These are phyloP conservation scores for Coniferiporia weirii DNA, from an alignment of 1,284 basidiomycete species.

Conservation along the genomic window DNA sequence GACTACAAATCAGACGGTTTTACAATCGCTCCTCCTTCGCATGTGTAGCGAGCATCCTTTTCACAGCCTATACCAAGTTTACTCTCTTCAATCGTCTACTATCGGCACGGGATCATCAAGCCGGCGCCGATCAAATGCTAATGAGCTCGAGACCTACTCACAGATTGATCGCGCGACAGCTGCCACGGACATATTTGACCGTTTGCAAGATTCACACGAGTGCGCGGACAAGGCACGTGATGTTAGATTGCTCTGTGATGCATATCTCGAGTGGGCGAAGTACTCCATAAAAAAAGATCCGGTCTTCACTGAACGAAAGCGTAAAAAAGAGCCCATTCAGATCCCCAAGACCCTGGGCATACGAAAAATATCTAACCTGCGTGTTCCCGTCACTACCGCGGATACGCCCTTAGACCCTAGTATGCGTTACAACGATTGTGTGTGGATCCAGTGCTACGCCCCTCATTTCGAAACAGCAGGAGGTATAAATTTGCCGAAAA, in stretches of 20 bases:
- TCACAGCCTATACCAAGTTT: slow-evolving; percentile 89
- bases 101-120: slow-evolving; percentile 6
- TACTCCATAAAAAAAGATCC: slow-evolving; percentile 41
- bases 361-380: slow-evolving; percentile 46
- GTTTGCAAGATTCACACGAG: slow-evolving; percentile 41
- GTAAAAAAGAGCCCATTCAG: slow-evolving; percentile 24
- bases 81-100: slow-evolving; percentile 53
- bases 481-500: slow-evolving; percentile 83
- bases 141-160: slow-evolving; percentile 30
- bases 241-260: slow-evolving; percentile 66
- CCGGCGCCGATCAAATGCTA: slow-evolving; percentile 25
- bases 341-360: slow-evolving; percentile 44
- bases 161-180: slow-evolving; percentile 60
- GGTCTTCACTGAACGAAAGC: slow-evolving; percentile 20
- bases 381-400: slow-evolving; percentile 78
- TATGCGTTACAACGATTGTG: slow-evolving; percentile 59
- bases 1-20: slow-evolving; percentile 52
- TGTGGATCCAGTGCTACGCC: slow-evolving; percentile 65
- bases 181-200: slow-evolving; percentile 64
- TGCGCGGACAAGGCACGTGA: slow-evolving; percentile 43
- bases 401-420: slow-evolving; percentile 70
- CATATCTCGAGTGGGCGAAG: slow-evolving; percentile 80
- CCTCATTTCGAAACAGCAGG: slow-evolving; percentile 63
- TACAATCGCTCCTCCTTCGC: slow-evolving; percentile 64
- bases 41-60: slow-evolving; percentile 92